Conservation (phyloP, 2,329 filamentous ascomycete genomes). For the Coleophoma cylindrospora region DNA sequence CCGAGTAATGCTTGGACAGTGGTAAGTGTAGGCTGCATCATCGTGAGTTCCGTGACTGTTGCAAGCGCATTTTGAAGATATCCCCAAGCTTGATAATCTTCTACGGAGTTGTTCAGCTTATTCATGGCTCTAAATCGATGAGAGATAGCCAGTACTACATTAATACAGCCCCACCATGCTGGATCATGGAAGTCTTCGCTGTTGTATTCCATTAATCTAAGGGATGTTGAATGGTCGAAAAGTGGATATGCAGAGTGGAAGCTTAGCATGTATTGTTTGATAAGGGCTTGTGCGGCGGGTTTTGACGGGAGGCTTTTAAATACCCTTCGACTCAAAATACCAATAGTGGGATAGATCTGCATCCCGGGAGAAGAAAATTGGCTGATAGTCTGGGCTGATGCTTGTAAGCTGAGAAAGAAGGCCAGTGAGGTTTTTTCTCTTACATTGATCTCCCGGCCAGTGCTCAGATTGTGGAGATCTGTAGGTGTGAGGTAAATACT, state of each 20-base stretch:
- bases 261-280: slow-evolving; percentile 7
- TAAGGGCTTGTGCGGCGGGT: slow-evolving; percentile 5
- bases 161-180: slow-evolving; percentile 17
- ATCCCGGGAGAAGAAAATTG: slow-evolving; percentile 3
- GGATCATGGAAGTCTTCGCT: slow-evolving; percentile 6
- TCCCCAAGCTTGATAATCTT: slow-evolving; percentile 7
- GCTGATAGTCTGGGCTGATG: neutral
- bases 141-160: slow-evolving; percentile 13
- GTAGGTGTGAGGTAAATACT: neutral
- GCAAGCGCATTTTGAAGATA: slow-evolving; percentile 14
- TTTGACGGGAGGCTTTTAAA: slow-evolving; percentile 3
- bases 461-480: neutral
- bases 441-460: neutral
- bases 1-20: slow-evolving; percentile 18
- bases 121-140: slow-evolving; percentile 12
- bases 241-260: slow-evolving; percentile 11
- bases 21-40: slow-evolving; percentile 4
- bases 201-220: slow-evolving; percentile 7
- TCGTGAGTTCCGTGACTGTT: slow-evolving; percentile 7
- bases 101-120: slow-evolving; percentile 2
- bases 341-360: neutral
- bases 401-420: neutral
- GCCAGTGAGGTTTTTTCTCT: neutral
- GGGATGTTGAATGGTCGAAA: slow-evolving; percentile 7
- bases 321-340: neutral